Percentiles rank a stretch among this genome's conserved stretches.
Conservation (phyloP, 139 green algal species). For the Pleodorina starrii region DNA sequence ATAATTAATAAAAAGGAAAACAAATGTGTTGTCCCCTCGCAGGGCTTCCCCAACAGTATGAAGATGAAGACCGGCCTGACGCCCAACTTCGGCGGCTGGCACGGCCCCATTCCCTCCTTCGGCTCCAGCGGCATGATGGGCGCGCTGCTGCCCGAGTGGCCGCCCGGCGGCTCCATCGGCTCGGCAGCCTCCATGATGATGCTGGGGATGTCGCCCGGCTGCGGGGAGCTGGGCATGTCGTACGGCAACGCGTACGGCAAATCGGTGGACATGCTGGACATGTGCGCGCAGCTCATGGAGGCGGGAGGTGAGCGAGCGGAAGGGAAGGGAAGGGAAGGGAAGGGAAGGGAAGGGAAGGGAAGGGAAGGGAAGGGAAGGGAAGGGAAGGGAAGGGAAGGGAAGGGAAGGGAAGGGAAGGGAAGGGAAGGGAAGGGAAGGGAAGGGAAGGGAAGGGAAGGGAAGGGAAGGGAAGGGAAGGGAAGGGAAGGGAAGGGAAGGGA, state of each 20-base stretch:
- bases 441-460: no score
- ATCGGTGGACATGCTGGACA: slow-evolving; percentile 87
- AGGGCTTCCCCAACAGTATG: slow-evolving; percentile 29
- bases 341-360: neutral
- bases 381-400: no score
- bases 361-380: no score
- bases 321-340: neutral
- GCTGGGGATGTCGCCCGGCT: slow-evolving; percentile 40
- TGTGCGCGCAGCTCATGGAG: slow-evolving; percentile 80
- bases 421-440: no score
- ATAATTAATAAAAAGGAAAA: no score
- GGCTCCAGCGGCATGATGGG: slow-evolving; percentile 15
- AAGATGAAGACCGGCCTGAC: slow-evolving; percentile 36
- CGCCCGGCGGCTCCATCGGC: slow-evolving; percentile 55
- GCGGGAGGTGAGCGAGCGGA: slow-evolving; percentile 53
- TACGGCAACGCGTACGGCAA: slow-evolving; percentile 62
- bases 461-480: no score
- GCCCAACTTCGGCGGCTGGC: slow-evolving; percentile 46
- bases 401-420: no score
- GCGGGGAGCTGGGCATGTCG: slow-evolving; percentile 28
- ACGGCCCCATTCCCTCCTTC: slow-evolving; percentile 11
- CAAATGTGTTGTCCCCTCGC: neutral
- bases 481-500: no score
- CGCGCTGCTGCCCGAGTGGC: slow-evolving; percentile 63
- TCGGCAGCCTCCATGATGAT: slow-evolving; percentile 34